These are phyloP conservation scores for Naganishia onofrii DNA, from an alignment of 768 basidiomycete species.

Conservation along the genomic window DNA sequence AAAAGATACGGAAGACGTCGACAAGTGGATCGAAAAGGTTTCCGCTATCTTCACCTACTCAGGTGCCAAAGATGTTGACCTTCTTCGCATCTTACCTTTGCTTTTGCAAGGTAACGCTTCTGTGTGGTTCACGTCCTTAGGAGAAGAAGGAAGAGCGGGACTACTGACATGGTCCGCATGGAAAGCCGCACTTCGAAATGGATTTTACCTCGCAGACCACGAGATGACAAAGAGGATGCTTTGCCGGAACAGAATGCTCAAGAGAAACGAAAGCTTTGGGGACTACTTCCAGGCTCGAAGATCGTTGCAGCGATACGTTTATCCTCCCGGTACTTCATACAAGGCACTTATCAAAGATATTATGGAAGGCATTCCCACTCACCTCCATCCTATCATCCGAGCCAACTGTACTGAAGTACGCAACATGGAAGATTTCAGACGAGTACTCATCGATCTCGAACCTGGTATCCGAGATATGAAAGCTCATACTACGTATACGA, in stretches of 20 bases:
- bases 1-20: constrained; percentile 21
- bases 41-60: constrained; percentile 13
- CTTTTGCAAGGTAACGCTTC: constrained; percentile 19
- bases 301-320: constrained; percentile 14
- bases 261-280: neutral
- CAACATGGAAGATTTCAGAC: constrained; percentile 25
- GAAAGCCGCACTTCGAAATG: constrained; percentile 19
- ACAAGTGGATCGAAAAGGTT: constrained; percentile 24
- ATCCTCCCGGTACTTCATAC: constrained; percentile 9
- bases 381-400: constrained; percentile 18
- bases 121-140: constrained; percentile 21
- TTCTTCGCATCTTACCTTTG: constrained; percentile 12
- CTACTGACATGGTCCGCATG: constrained; percentile 9
- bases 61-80: no score
- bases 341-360: no score
- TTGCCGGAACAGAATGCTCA: constrained; percentile 5
- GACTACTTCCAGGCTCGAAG: constrained; percentile 21
- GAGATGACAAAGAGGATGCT: neutral
- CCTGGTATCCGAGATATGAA: constrained; percentile 8
- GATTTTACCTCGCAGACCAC: constrained; percentile 21
- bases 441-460: constrained; percentile 27
- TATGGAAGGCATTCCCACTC: neutral
- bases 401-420: constrained; percentile 5
- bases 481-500: neutral
- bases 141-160: neutral